These are phyloP conservation scores for Tagetes patula DNA, from an alignment of 129 eudicot species.

Conservation along the genomic window DNA sequence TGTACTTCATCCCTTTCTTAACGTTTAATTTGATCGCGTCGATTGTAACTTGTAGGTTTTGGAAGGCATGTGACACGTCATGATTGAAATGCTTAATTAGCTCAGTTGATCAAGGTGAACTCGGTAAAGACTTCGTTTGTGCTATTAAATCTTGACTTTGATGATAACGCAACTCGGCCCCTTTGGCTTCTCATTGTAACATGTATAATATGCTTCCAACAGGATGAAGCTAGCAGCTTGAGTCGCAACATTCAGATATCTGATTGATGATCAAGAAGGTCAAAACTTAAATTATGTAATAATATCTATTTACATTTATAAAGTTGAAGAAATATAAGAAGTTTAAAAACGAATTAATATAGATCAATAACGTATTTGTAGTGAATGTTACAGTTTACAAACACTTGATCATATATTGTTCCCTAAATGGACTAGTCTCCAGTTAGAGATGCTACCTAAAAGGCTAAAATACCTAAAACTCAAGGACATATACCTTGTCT, in stretches of 20 bases:
- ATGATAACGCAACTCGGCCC: background rate
- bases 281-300: background rate
- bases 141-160: background rate
- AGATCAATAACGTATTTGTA: no score
- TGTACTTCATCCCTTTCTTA: no score
- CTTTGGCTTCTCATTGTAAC: conserved; percentile 11
- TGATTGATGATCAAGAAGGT: background rate
- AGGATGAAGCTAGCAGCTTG: conserved; percentile 21
- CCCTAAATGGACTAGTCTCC: no score
- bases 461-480: no score
- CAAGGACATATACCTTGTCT: no score
- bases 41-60: conserved; percentile 18
- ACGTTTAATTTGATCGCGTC: no score
- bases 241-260: background rate
- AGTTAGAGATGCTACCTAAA: no score
- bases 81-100: background rate
- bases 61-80: conserved; percentile 1
- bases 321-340: no score
- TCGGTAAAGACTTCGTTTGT: background rate
- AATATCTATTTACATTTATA: no score
- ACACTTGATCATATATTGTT: no score
- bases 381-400: no score
- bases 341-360: no score
- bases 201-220: conserved; percentile 3
- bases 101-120: conserved; percentile 8